A percentile compares a stretch with the other conserved stretches of the same genome.
These are phyloP conservation scores for Cymodocea nodosa DNA, from an alignment of 116 monocot genomes.

Conservation along the genomic window DNA sequence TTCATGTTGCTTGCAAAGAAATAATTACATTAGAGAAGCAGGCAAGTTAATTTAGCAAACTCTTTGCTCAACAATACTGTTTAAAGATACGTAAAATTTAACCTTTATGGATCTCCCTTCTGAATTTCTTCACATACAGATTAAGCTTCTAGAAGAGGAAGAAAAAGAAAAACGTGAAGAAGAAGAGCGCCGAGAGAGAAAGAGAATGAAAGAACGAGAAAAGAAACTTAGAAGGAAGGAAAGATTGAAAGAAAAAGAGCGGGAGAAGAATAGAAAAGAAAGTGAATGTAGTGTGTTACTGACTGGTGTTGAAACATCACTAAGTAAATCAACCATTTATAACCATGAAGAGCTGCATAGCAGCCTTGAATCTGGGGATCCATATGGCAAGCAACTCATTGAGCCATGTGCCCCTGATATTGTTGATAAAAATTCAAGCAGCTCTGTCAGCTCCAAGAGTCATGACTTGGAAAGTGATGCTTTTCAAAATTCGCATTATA, in stretches of 20 bases:
- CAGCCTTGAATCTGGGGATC: conserved; percentile 21
- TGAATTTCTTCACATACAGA: conserved; percentile 23
- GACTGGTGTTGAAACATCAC: conserved; percentile 6
- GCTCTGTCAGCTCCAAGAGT: conserved; percentile 1
- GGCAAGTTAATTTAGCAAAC: conserved; percentile 21
- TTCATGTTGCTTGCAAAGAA: conserved; percentile 97
- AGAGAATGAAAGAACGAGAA: conserved; percentile 70
- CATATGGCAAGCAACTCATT: conserved; percentile 17
- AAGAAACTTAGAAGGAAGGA: conserved; percentile 91
- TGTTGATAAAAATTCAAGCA: conserved; percentile 18
- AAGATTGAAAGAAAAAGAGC: conserved; percentile 69
- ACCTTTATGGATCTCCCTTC: not conserved
- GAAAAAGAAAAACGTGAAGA: conserved; percentile 94
- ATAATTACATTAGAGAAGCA: conserved; percentile 88
- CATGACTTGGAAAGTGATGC: conserved; percentile 10
- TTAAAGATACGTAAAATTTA: not conserved
- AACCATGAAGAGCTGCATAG: conserved; percentile 19
- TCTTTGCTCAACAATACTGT: not conserved
- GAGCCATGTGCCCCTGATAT: conserved; percentile 17
- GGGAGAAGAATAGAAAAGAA: conserved; percentile 41
- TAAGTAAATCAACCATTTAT: conserved; percentile 20
- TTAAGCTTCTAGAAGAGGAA: conserved; percentile 91
- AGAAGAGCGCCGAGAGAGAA: conserved; percentile 85
- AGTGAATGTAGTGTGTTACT: conserved; percentile 17
- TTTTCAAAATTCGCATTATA: not conserved